Evolutionary conservation across 1,284 basidiomycete species (phyloP).

Genomic region (Cryptococcus depauperatus): DNA sequence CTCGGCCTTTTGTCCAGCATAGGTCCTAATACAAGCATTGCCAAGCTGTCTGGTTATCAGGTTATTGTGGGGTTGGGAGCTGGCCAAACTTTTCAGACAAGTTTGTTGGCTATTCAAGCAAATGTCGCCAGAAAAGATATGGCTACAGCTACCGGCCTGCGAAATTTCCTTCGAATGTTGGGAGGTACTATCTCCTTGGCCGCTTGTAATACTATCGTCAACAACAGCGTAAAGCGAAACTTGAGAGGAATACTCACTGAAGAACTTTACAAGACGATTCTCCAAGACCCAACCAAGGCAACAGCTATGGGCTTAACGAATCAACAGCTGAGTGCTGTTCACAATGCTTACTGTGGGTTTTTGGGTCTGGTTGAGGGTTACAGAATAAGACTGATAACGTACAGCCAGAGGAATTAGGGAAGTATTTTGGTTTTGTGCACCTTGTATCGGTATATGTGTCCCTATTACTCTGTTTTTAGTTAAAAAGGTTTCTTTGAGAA

Average conservation of each 20-base stretch:
- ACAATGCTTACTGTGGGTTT: constrained; percentile 33
- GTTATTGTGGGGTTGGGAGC: constrained; percentile 59
- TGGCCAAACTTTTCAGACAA: constrained; percentile 40
- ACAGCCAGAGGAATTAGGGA: constrained; percentile 33
- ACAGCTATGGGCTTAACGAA: constrained; percentile 14
- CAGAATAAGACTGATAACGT: neutral
- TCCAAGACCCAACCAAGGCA: constrained; percentile 30
- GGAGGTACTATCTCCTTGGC: constrained; percentile 32
- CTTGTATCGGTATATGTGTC: constrained; percentile 30
- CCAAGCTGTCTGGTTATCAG: constrained; percentile 58
- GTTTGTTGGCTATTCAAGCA: constrained; percentile 52
- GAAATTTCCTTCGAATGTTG: constrained; percentile 40
- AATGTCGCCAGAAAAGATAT: constrained; percentile 35
- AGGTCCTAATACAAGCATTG: constrained; percentile 49
- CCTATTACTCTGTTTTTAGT: constrained; percentile 32
- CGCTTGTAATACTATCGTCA: constrained; percentile 27
- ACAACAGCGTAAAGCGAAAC: constrained; percentile 28
- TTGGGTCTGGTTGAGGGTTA: neutral
- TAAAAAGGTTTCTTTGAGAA: constrained; percentile 31
- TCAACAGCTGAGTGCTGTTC: constrained; percentile 16
- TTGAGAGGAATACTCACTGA: constrained; percentile 4
- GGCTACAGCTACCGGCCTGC: constrained; percentile 37
- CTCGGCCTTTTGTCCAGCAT: constrained; percentile 62
- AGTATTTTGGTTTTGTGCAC: constrained; percentile 36
- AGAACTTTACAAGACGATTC: constrained; percentile 11